phyloP scores from a whole-genome alignment of 352 stramenopile genomes.

The Pythium rhizo-oryzae region DNA sequence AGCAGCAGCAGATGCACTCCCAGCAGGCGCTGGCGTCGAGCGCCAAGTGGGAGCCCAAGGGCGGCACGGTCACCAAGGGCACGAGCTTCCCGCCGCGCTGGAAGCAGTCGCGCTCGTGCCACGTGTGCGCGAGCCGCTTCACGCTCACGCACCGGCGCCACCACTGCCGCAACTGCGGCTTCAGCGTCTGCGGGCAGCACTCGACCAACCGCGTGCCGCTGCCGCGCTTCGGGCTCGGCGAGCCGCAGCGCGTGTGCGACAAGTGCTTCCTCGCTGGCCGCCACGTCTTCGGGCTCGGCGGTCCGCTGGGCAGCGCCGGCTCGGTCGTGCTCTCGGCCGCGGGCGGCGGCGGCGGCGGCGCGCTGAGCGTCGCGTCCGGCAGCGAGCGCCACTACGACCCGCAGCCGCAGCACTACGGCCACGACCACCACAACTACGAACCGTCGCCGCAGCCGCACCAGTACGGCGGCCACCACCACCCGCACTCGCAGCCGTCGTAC shows the following conservation, averaged over 20 bases:
- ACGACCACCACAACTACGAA: slow-evolving; percentile 23
- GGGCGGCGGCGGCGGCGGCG: slow-evolving; percentile 7
- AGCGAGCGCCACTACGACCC: slow-evolving; percentile 28
- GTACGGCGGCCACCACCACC: slow-evolving; percentile 1
- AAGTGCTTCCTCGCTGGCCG: slow-evolving; percentile 76
- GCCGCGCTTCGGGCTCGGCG: slow-evolving; percentile 68
- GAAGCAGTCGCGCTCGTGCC: slow-evolving; percentile 73
- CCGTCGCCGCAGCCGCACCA: neutral
- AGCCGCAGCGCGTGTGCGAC: slow-evolving; percentile 80
- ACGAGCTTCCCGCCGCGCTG: slow-evolving; percentile 66
- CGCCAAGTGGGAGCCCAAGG: slow-evolving; percentile 22
- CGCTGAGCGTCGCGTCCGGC: slow-evolving; percentile 16
- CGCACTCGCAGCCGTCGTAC: too few relatives aligned
- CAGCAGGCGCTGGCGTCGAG: neutral
- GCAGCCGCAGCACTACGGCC: slow-evolving; percentile 13
- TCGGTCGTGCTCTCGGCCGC: neutral
- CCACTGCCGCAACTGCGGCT: slow-evolving; percentile 82
- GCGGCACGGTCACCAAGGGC: slow-evolving; percentile 20
- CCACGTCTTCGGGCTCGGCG: slow-evolving; percentile 42
- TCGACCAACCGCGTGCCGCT: slow-evolving; percentile 80
- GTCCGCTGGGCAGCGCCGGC: neutral
- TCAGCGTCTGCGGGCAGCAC: slow-evolving; percentile 73
- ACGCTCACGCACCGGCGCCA: slow-evolving; percentile 76
- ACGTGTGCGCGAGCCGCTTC: slow-evolving; percentile 67
- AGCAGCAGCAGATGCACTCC: slow-evolving; percentile 22